A percentile compares a stretch with the other conserved stretches of the same genome.
Conservation (phyloP, 768 basidiomycete species). For the Clitopilus hobsonii region DNA sequence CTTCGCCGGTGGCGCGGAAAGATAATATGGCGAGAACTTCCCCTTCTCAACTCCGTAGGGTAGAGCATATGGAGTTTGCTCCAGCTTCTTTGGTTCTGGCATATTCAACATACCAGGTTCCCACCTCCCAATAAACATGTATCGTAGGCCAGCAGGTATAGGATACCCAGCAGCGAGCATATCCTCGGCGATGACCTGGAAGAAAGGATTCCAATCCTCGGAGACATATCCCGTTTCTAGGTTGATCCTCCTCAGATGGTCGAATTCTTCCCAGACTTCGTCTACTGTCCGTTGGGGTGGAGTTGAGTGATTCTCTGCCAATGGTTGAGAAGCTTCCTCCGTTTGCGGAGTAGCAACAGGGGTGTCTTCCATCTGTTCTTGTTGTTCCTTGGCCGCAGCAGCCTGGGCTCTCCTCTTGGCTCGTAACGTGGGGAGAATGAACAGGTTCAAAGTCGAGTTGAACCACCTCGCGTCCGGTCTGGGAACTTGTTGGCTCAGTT, state of each 20-base stretch:
- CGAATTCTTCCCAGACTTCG: neutral
- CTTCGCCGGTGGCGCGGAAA: neutral
- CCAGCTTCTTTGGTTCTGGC: neutral
- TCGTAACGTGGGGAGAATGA: slow-evolving; percentile 11
- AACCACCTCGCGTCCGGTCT: slow-evolving; percentile 63
- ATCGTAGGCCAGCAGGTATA: slow-evolving; percentile 12
- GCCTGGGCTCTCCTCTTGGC: neutral
- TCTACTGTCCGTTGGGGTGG: neutral
- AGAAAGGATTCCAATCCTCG: slow-evolving; percentile 8
- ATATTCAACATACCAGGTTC: slow-evolving; percentile 6
- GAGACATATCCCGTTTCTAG: neutral
- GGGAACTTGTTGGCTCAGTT: slow-evolving; percentile 23
- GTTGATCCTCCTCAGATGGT: neutral
- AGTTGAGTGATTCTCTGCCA: no score
- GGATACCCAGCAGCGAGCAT: slow-evolving; percentile 12
- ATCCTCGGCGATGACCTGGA: slow-evolving; percentile 14
- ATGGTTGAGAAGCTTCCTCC: no score
- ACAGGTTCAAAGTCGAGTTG: slow-evolving; percentile 52
- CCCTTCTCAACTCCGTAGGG: slow-evolving; percentile 3
- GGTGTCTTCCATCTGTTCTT: neutral
- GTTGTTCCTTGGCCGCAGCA: neutral
- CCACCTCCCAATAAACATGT: slow-evolving; percentile 13
- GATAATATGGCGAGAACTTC: neutral
- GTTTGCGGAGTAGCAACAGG: neutral
- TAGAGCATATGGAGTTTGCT: slow-evolving; percentile 8